Conservation (phyloP, 73 alveolate species). For the Paramecium bursaria region DNA sequence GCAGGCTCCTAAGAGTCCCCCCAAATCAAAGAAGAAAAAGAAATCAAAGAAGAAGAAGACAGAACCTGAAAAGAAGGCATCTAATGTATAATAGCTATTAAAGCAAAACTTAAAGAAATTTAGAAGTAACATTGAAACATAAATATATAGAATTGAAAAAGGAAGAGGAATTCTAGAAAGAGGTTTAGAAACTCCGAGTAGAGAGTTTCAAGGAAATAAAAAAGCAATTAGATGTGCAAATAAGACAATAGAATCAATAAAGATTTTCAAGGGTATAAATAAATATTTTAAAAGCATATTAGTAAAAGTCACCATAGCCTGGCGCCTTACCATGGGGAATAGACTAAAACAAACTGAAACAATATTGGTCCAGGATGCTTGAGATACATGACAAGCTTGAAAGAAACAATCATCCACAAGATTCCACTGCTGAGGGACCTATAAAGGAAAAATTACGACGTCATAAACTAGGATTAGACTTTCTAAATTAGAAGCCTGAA, state of each 20-base stretch:
- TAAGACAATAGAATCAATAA: slow-evolving; percentile 27
- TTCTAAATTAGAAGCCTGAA: slow-evolving; percentile 20
- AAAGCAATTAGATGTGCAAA: slow-evolving; percentile 15
- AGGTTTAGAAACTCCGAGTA: slow-evolving; percentile 3
- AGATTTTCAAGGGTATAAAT: slow-evolving; percentile 32
- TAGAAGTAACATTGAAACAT: not conserved
- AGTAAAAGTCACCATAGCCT: slow-evolving; percentile 47
- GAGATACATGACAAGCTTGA: slow-evolving; percentile 49
- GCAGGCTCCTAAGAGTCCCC: not conserved
- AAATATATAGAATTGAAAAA: not conserved
- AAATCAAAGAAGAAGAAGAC: slow-evolving; percentile 48
- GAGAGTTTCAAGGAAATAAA: slow-evolving; percentile 36
- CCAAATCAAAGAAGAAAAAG: slow-evolving; percentile 6
- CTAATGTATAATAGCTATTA: slow-evolving; percentile 12
- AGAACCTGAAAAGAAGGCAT: slow-evolving; percentile 15
- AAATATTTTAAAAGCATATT: slow-evolving; percentile 5
- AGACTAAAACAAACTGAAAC: slow-evolving; percentile 25
- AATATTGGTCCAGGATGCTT: slow-evolving; percentile 43
- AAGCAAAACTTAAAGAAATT: slow-evolving; percentile 19
- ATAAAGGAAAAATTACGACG: slow-evolving; percentile 36
- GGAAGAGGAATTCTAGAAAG: not conserved
- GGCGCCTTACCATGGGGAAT: slow-evolving; percentile 50
- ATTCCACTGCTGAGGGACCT: slow-evolving; percentile 8
- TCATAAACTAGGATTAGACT: slow-evolving; percentile 43
- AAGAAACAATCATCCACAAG: not conserved